Percentiles rank a stretch among this genome's conserved stretches.
Conservation (phyloP, 371 early-diverging fungal genomes). For the Coemansia sp. region DNA sequence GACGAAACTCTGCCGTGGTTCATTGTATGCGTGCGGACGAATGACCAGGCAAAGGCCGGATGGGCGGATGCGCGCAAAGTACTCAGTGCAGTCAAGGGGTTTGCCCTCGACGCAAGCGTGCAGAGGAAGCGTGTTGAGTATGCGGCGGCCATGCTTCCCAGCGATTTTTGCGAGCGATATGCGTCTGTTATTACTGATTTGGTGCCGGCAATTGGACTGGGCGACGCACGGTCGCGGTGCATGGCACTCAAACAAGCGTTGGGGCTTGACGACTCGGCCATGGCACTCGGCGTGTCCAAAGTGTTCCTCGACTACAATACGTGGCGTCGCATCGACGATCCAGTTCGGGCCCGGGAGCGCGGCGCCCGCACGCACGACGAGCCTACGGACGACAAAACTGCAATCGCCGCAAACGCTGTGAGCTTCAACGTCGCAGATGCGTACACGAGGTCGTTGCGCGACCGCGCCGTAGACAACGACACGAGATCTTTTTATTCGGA, state of each 20-base stretch:
- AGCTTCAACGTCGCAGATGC: slow-evolving; percentile 34
- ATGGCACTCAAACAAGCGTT: slow-evolving; percentile 57
- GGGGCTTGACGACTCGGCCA: slow-evolving; percentile 59
- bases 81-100: slow-evolving; percentile 57
- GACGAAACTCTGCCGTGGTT: slow-evolving; percentile 84
- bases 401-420: slow-evolving; percentile 14
- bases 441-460: slow-evolving; percentile 31
- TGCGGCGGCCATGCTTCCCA: slow-evolving; percentile 60
- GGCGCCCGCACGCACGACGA: slow-evolving; percentile 22
- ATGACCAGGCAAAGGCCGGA: slow-evolving; percentile 62
- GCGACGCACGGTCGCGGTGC: slow-evolving; percentile 54
- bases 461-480: slow-evolving; percentile 55
- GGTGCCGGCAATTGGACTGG: slow-evolving; percentile 48
- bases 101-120: slow-evolving; percentile 57
- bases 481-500: slow-evolving; percentile 70
- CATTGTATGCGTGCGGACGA: slow-evolving; percentile 73
- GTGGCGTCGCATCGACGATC: slow-evolving; percentile 73
- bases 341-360: slow-evolving; percentile 54
- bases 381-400: slow-evolving; percentile 22
- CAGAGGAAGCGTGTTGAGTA: slow-evolving; percentile 57
- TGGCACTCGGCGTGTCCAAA: slow-evolving; percentile 65
- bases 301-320: slow-evolving; percentile 72
- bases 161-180: slow-evolving; percentile 76
- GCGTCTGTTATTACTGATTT: slow-evolving; percentile 54
- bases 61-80: slow-evolving; percentile 62